Percentiles rank a stretch among this genome's conserved stretches.
Evolutionary conservation across 257 asterid genomes (phyloP).

Genomic region (Solanum boliviense): DNA sequence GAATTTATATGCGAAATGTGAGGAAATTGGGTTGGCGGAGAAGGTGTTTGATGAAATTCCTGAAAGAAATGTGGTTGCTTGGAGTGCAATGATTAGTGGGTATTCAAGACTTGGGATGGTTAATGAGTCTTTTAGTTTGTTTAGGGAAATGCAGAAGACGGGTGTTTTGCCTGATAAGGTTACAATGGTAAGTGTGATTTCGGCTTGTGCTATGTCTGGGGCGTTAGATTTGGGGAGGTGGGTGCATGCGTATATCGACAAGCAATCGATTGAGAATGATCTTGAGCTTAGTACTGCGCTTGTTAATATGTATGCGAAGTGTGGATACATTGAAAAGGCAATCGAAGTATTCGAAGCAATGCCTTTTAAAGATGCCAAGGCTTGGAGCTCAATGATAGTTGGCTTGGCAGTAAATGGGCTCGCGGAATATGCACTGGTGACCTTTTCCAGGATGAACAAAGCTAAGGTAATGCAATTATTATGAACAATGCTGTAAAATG

Average conservation of each 20-base stretch:
- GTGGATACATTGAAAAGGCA: constrained; percentile 63
- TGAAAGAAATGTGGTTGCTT: constrained; percentile 48
- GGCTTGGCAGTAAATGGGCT: constrained; percentile 58
- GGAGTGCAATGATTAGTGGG: constrained; percentile 65
- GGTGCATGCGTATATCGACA: constrained; percentile 48
- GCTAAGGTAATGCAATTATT: constrained; percentile 1
- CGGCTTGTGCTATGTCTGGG: constrained; percentile 60
- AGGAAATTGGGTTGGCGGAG: constrained; percentile 35
- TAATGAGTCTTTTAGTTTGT: constrained; percentile 50
- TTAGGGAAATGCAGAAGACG: constrained; percentile 53
- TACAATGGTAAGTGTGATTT: constrained; percentile 55
- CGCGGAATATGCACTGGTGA: constrained; percentile 41
- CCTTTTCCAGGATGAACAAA: constrained; percentile 34
- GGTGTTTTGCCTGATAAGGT: constrained; percentile 62
- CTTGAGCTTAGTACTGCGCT: constrained; percentile 63
- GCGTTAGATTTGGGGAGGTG: constrained; percentile 67
- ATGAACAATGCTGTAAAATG: not conserved
- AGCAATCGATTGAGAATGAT: constrained; percentile 44
- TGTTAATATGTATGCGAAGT: constrained; percentile 68
- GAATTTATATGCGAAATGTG: constrained; percentile 51
- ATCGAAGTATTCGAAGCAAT: constrained; percentile 44
- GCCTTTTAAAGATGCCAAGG: constrained; percentile 60
- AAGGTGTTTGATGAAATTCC: constrained; percentile 72
- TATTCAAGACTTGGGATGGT: constrained; percentile 48
- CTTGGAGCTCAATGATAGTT: constrained; percentile 76